These are phyloP conservation scores for Plasmodium gaboni DNA, from an alignment of 169 alveolate genomes.

Conservation along the genomic window DNA sequence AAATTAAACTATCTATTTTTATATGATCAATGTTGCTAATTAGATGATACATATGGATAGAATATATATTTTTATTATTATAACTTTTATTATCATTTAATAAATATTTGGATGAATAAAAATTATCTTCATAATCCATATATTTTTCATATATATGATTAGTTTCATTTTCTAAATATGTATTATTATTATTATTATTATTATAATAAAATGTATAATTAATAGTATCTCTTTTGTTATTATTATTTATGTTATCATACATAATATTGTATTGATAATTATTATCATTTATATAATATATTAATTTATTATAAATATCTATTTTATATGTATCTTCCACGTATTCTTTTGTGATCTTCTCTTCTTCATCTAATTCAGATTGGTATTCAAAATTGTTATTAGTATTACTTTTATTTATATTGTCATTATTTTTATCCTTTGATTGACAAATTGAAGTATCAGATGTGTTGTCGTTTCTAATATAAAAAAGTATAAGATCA, in stretches of 20 bases:
- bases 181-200: no score
- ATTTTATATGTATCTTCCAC: not conserved
- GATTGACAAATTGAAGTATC: not conserved
- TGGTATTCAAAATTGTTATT: no score
- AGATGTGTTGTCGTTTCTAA: constrained; percentile 19
- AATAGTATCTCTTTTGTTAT: no score
- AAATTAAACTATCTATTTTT: constrained; percentile 38
- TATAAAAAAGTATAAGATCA: constrained; percentile 38
- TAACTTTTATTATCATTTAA: not conserved
- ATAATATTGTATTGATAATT: no score
- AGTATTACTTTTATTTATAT: not conserved
- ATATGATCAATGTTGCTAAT: constrained; percentile 25
- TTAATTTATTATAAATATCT: constrained; percentile 18
- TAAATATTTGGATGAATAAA: not conserved
- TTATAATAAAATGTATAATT: no score
- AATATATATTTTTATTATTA: constrained; percentile 1
- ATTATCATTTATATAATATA: constrained; percentile 4
- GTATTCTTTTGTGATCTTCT: not conserved
- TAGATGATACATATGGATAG: constrained; percentile 3
- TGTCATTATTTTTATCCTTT: not conserved
- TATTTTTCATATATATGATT: no score
- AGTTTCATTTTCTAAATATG: no score
- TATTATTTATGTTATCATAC: no score
- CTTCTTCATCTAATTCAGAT: no score
- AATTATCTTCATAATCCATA: not conserved